Evolutionary conservation across 148 eudicot species (phyloP), one percentile per base, ranked within the genome.

Genomic region (Linanthus parryae): DNA sequence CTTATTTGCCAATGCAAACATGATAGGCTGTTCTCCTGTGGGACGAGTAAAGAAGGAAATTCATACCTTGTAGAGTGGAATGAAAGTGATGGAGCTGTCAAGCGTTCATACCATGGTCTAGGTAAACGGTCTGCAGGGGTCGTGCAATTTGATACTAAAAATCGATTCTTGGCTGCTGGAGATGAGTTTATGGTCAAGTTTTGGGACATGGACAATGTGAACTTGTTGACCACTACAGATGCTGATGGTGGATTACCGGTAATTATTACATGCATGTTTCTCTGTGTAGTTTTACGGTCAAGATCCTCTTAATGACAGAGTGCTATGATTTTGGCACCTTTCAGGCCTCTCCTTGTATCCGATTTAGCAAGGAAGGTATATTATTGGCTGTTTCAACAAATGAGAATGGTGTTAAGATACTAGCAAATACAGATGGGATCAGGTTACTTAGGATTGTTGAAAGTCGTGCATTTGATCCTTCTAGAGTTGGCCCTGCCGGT

Each of bases 51-150:
- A 81, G 98, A 81, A 65, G 94, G 96, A 49, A 90, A 92, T 57
- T 92, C 98, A 21, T 84, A 62, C 65, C 74, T 92, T 53, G 94
- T 92, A 40, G 98, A 92, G 63, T 92, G 98, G 96, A 81, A 87
- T 71, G 98, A 87, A 75, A 79, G 85, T 66, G 88, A 87, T 65
- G 98, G 96, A 63, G 72, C 94, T 47, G 83, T 92, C 36, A 92
- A 82, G 70, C 86, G 84, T 49, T 68, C 80, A 37, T 92, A 76
- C 59, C 61, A 54, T 58, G 94, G 94, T 58, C 86, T 92, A 8
- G 83, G 90, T 50, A 92, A 79, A 68, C 83, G 85, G 38, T 78
- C 96, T 43, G 70, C 56, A 18, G 78, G 82, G 26, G 71, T 81
- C 54, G 96, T 92, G 52, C 98, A 84, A 61, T 92, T 92, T 61